phyloP scores from a whole-genome alignment of 768 basidiomycete species.

The Leucocoprinus leucothites region DNA sequence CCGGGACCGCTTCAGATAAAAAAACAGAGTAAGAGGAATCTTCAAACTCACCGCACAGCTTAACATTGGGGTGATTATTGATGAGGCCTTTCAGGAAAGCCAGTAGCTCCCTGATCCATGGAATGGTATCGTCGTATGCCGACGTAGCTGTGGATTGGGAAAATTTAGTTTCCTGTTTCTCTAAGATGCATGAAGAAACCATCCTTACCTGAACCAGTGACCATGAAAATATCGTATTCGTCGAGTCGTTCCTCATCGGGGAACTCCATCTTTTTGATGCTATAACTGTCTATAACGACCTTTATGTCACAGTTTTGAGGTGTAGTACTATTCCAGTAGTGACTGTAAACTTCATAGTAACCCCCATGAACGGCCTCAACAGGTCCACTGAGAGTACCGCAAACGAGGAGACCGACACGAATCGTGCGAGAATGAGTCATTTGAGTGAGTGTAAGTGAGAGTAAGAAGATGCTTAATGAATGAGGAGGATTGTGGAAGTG shows the following conservation, averaged over 20 bases:
- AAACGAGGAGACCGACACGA: constrained; percentile 54
- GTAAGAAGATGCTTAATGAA: too few species aligned
- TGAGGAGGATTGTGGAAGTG: too few species aligned
- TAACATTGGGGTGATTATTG: constrained; percentile 51
- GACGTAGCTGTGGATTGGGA: constrained; percentile 49
- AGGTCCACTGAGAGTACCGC: constrained; percentile 52
- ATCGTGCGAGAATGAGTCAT: constrained; percentile 6
- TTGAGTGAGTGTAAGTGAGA: not conserved
- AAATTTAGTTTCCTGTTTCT: not conserved
- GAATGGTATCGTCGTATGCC: constrained; percentile 64
- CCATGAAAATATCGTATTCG: constrained; percentile 65
- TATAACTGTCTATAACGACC: constrained; percentile 60
- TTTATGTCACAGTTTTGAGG: constrained; percentile 16
- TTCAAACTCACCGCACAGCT: constrained; percentile 59
- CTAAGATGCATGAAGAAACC: constrained; percentile 18
- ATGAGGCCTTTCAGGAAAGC: constrained; percentile 53
- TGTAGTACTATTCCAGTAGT: constrained; percentile 35
- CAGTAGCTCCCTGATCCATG: constrained; percentile 75
- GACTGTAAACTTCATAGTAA: constrained; percentile 51
- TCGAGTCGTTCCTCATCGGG: constrained; percentile 52
- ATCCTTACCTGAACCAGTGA: constrained; percentile 76
- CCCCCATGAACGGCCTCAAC: constrained; percentile 47
- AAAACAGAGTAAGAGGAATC: not conserved
- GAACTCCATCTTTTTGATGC: constrained; percentile 56
- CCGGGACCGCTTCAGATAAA: not conserved